Percentiles rank a stretch among this genome's conserved stretches.
Evolutionary conservation across 2,329 filamentous ascomycete genomes (phyloP).

Genomic region (Trichoderma pleuroti): DNA sequence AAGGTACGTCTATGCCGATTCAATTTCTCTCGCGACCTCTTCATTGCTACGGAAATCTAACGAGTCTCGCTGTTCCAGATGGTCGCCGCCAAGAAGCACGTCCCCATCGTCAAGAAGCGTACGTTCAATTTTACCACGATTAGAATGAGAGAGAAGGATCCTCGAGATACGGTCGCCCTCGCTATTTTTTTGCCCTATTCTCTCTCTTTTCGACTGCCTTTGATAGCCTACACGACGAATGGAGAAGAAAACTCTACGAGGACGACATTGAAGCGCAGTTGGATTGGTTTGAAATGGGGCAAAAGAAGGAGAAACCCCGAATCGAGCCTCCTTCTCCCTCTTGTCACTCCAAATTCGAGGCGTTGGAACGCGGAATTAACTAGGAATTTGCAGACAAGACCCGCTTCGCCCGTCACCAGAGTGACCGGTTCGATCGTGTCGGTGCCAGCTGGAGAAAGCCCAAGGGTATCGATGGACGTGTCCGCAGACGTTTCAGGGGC

Average conservation of each 20-base stretch:
- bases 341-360: neutral
- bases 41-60: constrained; percentile 13
- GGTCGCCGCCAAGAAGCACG: constrained; percentile 99
- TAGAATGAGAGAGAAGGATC: neutral
- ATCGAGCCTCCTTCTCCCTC: neutral
- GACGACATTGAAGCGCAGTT: constrained; percentile 11
- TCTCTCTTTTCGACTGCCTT: constrained; percentile 4
- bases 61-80: constrained; percentile 58
- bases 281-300: neutral
- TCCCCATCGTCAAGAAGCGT: constrained; percentile 99
- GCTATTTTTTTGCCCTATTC: neutral
- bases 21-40: neutral
- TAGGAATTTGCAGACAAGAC: constrained; percentile 66
- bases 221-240: neutral
- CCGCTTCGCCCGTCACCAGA: constrained; percentile 96
- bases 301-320: neutral
- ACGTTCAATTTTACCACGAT: constrained; percentile 53
- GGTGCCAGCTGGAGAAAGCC: constrained; percentile 95
- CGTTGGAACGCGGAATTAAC: constrained; percentile 36
- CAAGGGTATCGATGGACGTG: constrained; percentile 99
- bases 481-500: constrained; percentile 95
- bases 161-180: neutral
- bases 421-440: constrained; percentile 92
- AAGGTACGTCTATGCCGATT: constrained; percentile 34
- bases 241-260: neutral